Evolutionary conservation across 164 flowering plant species (phyloP), one percentile per base, ranked within the genome.

Genomic region (Magnolia officinalis): DNA sequence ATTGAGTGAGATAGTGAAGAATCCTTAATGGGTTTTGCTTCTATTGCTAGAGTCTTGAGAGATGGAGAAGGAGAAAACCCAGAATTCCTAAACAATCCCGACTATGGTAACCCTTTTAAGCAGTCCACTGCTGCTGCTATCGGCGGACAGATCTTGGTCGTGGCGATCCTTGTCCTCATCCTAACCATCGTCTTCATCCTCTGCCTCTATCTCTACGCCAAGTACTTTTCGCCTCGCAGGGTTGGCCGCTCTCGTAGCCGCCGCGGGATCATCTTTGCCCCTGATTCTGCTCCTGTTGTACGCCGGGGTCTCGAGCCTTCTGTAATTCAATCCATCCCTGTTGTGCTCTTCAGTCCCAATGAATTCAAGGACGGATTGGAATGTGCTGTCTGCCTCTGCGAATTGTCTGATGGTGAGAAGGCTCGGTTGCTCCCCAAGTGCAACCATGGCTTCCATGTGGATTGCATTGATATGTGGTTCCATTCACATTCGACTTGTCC

Each of bases 381-480:
- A 70, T 90, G 93, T 59, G 86, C 93, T 0, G 89, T 90, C 31
- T 90, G 93, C 80, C 82, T 90, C 21, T 80, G 83, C 24, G 94
- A 90, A 64, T 63, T 90, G 19, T 80, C 52, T 1, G 75, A 82
- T 0, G 90, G 91, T 1, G 94, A 90, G 78, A 87, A 86, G 65
- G 88, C 86, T 0, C 78, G 89, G 49, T 24, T 89, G 65, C 83
- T 90, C 2, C 89, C 89, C 0, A 84, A 81, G 50, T 90, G 94
- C 81, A 85, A 81, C 67, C 94, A 90, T 74, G 89, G 90, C 0
- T 90, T 90, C 77, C 91, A 90, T 75, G 82, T 84, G 20, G 89
- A 87, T 19, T 89, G 94, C 77, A 90, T 90, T 16, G 90, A 88
- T 77, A 88, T 82, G 89, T 90, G 94, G 94, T 88, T 90, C 64